Percentiles rank a stretch among this genome's conserved stretches.
Conservation (phyloP, 805 yeast species). For the Ogataea kodamae region DNA sequence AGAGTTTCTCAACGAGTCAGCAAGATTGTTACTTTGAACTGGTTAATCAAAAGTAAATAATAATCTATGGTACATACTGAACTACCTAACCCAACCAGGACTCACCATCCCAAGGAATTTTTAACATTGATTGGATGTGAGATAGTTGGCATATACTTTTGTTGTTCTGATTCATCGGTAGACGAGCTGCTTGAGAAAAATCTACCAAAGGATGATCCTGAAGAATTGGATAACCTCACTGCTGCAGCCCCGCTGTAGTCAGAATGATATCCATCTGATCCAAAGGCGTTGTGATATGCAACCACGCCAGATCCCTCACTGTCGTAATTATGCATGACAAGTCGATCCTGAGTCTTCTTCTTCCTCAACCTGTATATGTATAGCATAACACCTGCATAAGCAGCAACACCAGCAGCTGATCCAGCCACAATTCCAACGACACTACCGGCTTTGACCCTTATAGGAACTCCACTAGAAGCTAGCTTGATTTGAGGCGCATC, state of each 20-base stretch:
- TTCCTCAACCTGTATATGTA: slow-evolving; percentile 46
- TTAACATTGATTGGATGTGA: slow-evolving; percentile 68
- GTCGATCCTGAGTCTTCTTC: slow-evolving; percentile 16
- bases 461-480: slow-evolving; percentile 12
- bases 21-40: slow-evolving; percentile 15
- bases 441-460: slow-evolving; percentile 28
- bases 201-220: slow-evolving; percentile 16
- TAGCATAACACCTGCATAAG: slow-evolving; percentile 60
- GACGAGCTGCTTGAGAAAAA: slow-evolving; percentile 14
- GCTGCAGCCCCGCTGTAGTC: slow-evolving; percentile 11
- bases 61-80: slow-evolving; percentile 6
- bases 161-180: slow-evolving; percentile 20
- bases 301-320: too few relatives aligned
- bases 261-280: slow-evolving; percentile 7
- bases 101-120: slow-evolving; percentile 71
- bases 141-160: slow-evolving; percentile 42
- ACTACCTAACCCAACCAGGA: too few relatives aligned
- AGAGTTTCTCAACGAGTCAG: slow-evolving; percentile 22
- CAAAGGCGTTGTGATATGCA: too few relatives aligned
- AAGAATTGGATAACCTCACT: slow-evolving; percentile 15
- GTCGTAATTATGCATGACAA: too few relatives aligned
- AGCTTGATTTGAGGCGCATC: slow-evolving; percentile 9
- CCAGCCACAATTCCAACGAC: slow-evolving; percentile 82
- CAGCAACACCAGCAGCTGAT: slow-evolving; percentile 69
- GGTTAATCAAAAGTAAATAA: neutral